These are phyloP conservation scores for Aureobasidium subglaciale DNA, from an alignment of 2,329 filamentous ascomycete genomes.

Conservation along the genomic window DNA sequence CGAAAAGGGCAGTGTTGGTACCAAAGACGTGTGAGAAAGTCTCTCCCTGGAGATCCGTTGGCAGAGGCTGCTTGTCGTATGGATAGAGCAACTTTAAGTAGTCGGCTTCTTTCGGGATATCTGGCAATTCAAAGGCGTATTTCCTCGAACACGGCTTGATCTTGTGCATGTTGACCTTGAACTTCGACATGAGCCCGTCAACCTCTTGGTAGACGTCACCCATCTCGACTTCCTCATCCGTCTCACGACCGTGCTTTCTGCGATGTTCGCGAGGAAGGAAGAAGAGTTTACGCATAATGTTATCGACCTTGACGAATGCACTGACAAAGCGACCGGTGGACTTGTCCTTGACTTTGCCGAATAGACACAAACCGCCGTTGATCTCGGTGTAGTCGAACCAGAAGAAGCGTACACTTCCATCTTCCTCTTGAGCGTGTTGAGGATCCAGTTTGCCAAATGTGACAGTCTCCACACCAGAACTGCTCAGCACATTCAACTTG, in stretches of 20 bases:
- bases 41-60: slow-evolving; percentile 66
- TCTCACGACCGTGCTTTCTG: slow-evolving; percentile 55
- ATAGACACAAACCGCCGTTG: slow-evolving; percentile 84
- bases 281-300: slow-evolving; percentile 84
- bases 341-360: slow-evolving; percentile 93
- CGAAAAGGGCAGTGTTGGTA: slow-evolving; percentile 85
- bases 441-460: slow-evolving; percentile 74
- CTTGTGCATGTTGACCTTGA: slow-evolving; percentile 83
- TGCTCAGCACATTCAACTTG: slow-evolving; percentile 78
- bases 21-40: slow-evolving; percentile 95
- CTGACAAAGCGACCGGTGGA: slow-evolving; percentile 72
- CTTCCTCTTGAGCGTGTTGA: slow-evolving; percentile 82
- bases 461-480: slow-evolving; percentile 55
- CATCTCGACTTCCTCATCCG: slow-evolving; percentile 74
- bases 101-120: slow-evolving; percentile 78
- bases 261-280: slow-evolving; percentile 74
- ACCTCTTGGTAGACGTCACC: slow-evolving; percentile 85
- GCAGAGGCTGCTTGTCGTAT: slow-evolving; percentile 72
- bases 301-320: slow-evolving; percentile 94
- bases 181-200: slow-evolving; percentile 76
- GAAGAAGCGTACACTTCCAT: slow-evolving; percentile 88
- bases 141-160: slow-evolving; percentile 85
- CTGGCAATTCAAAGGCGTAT: slow-evolving; percentile 88
- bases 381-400: slow-evolving; percentile 96
- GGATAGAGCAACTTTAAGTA: slow-evolving; percentile 96